Evolutionary conservation across 495 filamentous ascomycete species (phyloP).

Genomic region (Trichoderma reesei): DNA sequence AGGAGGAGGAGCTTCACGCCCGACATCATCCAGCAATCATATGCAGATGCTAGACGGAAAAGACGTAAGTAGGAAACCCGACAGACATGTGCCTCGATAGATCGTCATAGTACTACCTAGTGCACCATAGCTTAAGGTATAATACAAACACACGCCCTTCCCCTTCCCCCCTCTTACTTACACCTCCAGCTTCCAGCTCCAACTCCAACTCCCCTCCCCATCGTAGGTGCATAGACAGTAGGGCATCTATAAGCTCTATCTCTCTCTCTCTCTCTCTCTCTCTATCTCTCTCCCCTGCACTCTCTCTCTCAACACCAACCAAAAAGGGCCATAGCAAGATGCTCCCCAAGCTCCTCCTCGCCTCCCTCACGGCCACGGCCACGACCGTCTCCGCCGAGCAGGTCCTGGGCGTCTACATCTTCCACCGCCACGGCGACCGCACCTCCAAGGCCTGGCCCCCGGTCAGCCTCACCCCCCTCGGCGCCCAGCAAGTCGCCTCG

Average conservation of each 20-base stretch:
- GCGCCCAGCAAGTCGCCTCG: conserved; percentile 53
- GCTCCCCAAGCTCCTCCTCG: conserved; percentile 4
- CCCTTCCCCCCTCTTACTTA: too few species aligned
- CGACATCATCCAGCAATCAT: too few species aligned
- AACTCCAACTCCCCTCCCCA: too few species aligned
- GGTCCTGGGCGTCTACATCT: conserved; percentile 59
- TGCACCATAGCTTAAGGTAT: too few species aligned
- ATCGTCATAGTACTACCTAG: too few species aligned
- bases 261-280: not conserved
- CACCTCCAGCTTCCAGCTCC: too few species aligned
- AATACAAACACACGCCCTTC: too few species aligned
- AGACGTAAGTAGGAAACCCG: too few species aligned
- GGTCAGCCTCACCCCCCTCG: conserved; percentile 53
- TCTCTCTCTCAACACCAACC: not conserved
- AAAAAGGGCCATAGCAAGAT: not conserved
- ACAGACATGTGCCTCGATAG: too few species aligned
- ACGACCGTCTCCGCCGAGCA: conserved; percentile 42
- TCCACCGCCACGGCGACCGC: conserved; percentile 64
- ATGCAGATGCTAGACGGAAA: too few species aligned
- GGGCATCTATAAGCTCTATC: not conserved
- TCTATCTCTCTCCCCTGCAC: not conserved
- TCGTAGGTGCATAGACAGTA: too few species aligned
- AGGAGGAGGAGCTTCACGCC: too few species aligned
- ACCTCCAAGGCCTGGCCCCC: conserved; percentile 48
- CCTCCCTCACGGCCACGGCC: conserved; percentile 17